Conservation (phyloP, 2,329 filamentous ascomycete genomes). For the Trichoderma guizhouense region DNA sequence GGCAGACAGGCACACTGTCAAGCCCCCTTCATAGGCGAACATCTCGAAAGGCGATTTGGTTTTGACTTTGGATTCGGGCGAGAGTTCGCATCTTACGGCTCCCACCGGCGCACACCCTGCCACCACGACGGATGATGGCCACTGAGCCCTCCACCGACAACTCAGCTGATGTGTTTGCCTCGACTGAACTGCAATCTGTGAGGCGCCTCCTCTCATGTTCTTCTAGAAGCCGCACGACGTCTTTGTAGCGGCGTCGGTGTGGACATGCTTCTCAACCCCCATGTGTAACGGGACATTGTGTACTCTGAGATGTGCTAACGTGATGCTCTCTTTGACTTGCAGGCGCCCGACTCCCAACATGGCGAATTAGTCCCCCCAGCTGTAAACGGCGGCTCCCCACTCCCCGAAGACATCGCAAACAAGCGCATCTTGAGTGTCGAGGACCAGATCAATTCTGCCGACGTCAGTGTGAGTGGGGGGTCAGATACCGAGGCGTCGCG, state of each 20-base stretch:
- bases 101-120: constrained; percentile 32
- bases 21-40: not conserved
- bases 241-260: constrained; percentile 14
- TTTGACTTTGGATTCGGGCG: not conserved
- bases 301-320: constrained; percentile 27
- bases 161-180: constrained; percentile 52
- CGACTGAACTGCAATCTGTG: constrained; percentile 45
- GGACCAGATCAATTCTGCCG: constrained; percentile 58
- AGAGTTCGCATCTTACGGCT: constrained; percentile 29
- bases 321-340: not conserved
- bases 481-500: constrained; percentile 74
- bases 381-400: constrained; percentile 48
- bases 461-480: constrained; percentile 68
- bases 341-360: constrained; percentile 44
- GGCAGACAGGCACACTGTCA: not conserved
- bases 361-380: constrained; percentile 42
- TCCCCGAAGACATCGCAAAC: constrained; percentile 51
- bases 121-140: constrained; percentile 60
- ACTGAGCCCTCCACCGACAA: constrained; percentile 56
- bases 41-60: not conserved
- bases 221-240: not conserved
- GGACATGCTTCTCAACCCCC: not conserved
- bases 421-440: constrained; percentile 58
- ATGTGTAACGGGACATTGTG: constrained; percentile 7
- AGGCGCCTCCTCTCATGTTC: constrained; percentile 20